These are phyloP conservation scores for Schizochytrium sp. DNA, from an alignment of 108 stramenopile species.

Conservation along the genomic window DNA sequence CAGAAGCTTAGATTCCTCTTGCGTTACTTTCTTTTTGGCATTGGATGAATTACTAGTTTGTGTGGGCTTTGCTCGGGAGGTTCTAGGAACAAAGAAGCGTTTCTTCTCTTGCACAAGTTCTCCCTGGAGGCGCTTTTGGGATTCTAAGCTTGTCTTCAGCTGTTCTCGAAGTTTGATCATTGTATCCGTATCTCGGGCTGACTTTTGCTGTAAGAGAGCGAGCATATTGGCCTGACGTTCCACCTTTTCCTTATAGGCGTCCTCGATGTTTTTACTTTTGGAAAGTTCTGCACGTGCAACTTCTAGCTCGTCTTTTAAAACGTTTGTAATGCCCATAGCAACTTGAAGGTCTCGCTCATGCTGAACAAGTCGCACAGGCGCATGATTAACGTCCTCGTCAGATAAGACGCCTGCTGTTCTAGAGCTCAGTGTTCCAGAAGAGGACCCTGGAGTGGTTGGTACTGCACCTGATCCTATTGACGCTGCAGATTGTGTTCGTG, in stretches of 20 bases:
- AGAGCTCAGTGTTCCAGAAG: background rate
- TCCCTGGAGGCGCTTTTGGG: background rate
- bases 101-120: constrained; percentile 19
- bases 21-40: too few species aligned
- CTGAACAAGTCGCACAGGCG: background rate
- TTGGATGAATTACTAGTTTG: too few species aligned
- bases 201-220: background rate
- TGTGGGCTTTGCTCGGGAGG: background rate
- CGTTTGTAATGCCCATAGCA: background rate
- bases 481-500: background rate
- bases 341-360: constrained; percentile 18
- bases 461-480: background rate
- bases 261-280: background rate
- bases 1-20: too few species aligned
- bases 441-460: background rate
- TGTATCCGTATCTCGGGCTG: background rate
- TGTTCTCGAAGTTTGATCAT: background rate
- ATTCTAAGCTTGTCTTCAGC: background rate
- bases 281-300: background rate
- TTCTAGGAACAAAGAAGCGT: too few species aligned
- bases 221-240: constrained; percentile 21
- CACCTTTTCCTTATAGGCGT: background rate
- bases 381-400: background rate
- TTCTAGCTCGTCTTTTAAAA: background rate
- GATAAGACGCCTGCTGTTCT: background rate